phyloP scores from a whole-genome alignment of 2,329 filamentous ascomycete genomes.

The Coleophoma crateriformis region DNA sequence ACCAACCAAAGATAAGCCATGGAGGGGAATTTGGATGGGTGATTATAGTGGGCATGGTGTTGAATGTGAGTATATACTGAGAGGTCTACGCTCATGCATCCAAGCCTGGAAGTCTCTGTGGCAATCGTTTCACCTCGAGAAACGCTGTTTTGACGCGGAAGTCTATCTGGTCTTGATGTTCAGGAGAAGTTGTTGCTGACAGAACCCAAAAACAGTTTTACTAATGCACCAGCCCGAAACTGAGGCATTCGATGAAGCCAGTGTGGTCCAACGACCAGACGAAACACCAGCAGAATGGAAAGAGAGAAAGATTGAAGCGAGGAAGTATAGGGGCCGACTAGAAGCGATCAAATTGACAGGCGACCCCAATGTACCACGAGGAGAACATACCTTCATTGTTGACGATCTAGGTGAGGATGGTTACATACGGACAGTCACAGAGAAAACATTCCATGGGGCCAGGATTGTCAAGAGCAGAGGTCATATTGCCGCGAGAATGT shows the following conservation, averaged over 20 bases:
- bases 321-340: conserved; percentile 59
- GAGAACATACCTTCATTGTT: conserved; percentile 75
- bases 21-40: conserved; percentile 82
- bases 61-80: conserved; percentile 45
- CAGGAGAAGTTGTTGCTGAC: no score
- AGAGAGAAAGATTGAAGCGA: conserved; percentile 36
- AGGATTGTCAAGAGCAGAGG: conserved; percentile 69
- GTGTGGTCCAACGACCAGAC: conserved; percentile 30
- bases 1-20: conserved; percentile 74
- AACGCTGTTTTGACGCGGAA: no score
- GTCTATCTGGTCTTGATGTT: no score
- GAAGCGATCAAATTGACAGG: conserved; percentile 89
- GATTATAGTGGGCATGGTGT: conserved; percentile 86
- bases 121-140: no score
- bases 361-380: conserved; percentile 83
- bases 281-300: conserved; percentile 43
- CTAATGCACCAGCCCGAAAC: conserved; percentile 71
- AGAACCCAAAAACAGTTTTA: conserved; percentile 39
- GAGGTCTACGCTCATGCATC: no score
- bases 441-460: conserved; percentile 66
- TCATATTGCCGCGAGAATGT: conserved; percentile 72
- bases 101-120: no score
- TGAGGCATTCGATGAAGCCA: conserved; percentile 28
- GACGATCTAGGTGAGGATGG: conserved; percentile 69
- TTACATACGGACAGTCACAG: conserved; percentile 56